Conservation (phyloP, 2,329 filamentous ascomycete genomes). For the Bipolaris oryzae region DNA sequence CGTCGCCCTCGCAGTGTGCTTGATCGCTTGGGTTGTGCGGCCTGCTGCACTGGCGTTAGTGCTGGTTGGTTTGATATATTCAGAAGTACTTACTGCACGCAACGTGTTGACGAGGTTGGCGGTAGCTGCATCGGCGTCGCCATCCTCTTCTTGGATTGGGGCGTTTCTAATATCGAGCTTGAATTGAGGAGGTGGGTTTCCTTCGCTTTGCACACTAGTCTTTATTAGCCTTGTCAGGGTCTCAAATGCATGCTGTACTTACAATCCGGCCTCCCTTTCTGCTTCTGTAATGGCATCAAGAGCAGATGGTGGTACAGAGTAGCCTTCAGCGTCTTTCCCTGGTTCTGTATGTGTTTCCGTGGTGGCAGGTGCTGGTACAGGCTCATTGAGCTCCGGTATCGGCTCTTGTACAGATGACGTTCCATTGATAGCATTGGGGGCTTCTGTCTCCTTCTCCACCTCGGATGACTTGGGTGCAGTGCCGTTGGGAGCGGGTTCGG, state of each 20-base stretch:
- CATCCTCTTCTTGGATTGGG: conserved; percentile 77
- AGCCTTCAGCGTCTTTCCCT: conserved; percentile 75
- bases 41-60: conserved; percentile 52
- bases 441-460: conserved; percentile 27
- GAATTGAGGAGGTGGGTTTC: conserved; percentile 59
- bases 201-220: conserved; percentile 31
- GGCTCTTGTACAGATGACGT: conserved; percentile 34
- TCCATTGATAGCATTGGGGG: conserved; percentile 37
- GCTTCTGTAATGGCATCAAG: conserved; percentile 68
- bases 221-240: conserved; percentile 10
- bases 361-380: conserved; percentile 37
- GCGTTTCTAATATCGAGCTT: conserved; percentile 81
- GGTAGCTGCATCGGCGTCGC: conserved; percentile 73
- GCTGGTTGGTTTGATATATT: not conserved
- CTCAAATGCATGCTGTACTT: conserved; percentile 8
- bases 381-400: conserved; percentile 47
- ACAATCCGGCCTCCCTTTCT: conserved; percentile 64
- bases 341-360: conserved; percentile 41
- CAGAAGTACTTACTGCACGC: conserved; percentile 55
- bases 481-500: conserved; percentile 42
- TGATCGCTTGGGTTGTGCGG: conserved; percentile 60
- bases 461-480: conserved; percentile 30
- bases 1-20: conserved; percentile 85
- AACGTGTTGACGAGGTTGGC: conserved; percentile 77
- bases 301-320: conserved; percentile 71